Evolutionary conservation across 345 rosid species (phyloP).

Genomic region (Eucalyptus curtisii): DNA sequence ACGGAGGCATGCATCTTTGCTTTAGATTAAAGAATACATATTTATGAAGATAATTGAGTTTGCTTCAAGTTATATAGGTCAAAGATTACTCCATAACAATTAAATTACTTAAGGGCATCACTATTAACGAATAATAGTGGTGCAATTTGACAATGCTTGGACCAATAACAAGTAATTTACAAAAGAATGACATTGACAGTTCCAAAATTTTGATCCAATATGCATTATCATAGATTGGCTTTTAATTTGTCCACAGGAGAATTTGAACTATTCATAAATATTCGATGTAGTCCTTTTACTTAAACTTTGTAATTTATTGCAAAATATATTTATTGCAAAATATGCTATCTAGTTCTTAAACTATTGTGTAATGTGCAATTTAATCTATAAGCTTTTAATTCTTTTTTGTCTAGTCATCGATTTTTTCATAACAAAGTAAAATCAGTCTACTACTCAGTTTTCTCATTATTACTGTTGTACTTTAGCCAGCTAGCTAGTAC

Average conservation of each 20-base stretch:
- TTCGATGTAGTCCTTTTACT: not conserved
- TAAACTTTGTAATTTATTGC: not conserved
- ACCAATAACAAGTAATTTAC: not conserved
- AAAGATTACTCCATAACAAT: not conserved
- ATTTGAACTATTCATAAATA: not conserved
- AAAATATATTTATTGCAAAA: not conserved
- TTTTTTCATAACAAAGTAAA: not conserved
- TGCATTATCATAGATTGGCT: not conserved
- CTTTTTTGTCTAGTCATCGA: not conserved
- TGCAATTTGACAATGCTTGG: not conserved
- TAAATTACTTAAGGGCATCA: not conserved
- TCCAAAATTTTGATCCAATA: not conserved
- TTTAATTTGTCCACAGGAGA: not conserved
- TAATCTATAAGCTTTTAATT: not conserved
- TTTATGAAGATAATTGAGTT: not conserved
- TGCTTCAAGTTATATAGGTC: not conserved
- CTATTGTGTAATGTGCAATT: not conserved
- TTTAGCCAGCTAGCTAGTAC: too few relatives aligned
- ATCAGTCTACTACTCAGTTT: not conserved
- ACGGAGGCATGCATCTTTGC: not conserved
- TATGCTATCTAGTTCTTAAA: not conserved
- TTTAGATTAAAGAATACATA: not conserved
- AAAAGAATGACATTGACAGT: fast-evolving
- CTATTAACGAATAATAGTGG: not conserved
- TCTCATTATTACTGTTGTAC: too few relatives aligned